Conservation (phyloP, 257 asterid genomes). For the Plantago elongata region DNA sequence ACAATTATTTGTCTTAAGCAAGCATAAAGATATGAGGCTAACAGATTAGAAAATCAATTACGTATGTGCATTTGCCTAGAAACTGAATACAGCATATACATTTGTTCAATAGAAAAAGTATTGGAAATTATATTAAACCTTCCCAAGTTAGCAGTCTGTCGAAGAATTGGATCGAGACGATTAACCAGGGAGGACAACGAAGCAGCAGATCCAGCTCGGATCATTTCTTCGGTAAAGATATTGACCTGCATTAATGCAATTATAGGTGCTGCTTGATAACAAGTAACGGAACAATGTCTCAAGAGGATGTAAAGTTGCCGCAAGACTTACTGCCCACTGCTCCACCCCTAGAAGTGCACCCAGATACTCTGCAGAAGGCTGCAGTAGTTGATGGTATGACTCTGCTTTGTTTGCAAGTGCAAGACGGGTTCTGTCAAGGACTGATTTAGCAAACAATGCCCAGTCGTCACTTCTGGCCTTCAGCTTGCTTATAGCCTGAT, state of each 20-base stretch:
- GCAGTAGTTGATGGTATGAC: slow-evolving; percentile 77
- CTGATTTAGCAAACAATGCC: slow-evolving; percentile 93
- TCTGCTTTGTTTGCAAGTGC: slow-evolving; percentile 89
- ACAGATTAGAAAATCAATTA: too few relatives aligned
- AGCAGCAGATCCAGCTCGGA: slow-evolving; percentile 98
- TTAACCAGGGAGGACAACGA: slow-evolving; percentile 87
- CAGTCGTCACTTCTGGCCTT: slow-evolving; percentile 52
- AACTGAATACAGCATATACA: slow-evolving; percentile 4
- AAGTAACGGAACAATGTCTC: slow-evolving; percentile 12
- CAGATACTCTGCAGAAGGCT: slow-evolving; percentile 94
- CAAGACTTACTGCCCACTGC: slow-evolving; percentile 66
- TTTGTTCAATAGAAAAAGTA: background rate
- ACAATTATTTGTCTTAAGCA: too few relatives aligned
- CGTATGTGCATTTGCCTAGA: background rate
- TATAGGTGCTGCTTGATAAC: slow-evolving; percentile 17
- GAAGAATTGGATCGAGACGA: slow-evolving; percentile 94
- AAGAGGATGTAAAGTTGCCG: slow-evolving; percentile 15
- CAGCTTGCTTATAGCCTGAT: slow-evolving; percentile 65
- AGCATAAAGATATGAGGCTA: too few relatives aligned
- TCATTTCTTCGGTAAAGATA: slow-evolving; percentile 95
- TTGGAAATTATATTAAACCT: slow-evolving; percentile 40
- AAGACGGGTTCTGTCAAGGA: slow-evolving; percentile 92
- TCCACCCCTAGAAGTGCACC: slow-evolving; percentile 92
- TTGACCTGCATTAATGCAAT: slow-evolving; percentile 50
- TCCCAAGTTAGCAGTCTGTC: slow-evolving; percentile 89